phyloP scores from a whole-genome alignment of 2,329 filamentous ascomycete genomes.

The Phoma herbarum region DNA sequence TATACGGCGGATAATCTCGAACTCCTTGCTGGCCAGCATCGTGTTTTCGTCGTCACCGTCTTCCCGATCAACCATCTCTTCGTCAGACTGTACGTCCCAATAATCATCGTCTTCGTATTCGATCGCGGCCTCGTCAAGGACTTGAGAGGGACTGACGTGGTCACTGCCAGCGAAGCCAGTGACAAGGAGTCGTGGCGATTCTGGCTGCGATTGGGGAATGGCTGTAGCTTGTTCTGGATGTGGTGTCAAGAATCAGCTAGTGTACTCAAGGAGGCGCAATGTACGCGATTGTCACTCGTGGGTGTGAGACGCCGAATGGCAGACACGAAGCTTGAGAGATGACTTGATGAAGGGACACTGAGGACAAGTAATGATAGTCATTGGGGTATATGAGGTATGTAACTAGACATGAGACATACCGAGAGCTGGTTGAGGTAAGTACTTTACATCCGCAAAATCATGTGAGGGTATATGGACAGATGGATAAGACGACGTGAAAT shows the following conservation, averaged over 20 bases:
- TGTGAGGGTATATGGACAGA: constrained; percentile 48
- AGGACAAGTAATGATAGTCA: constrained; percentile 42
- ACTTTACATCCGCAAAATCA: constrained; percentile 50
- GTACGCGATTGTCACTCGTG: constrained; percentile 1
- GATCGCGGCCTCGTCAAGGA: constrained; percentile 51
- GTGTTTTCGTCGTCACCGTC: constrained; percentile 32
- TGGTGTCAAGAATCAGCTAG: constrained; percentile 34
- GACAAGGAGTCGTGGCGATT: constrained; percentile 33
- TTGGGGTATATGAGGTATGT: constrained; percentile 44
- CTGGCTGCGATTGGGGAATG: constrained; percentile 23
- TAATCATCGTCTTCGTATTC: constrained; percentile 60
- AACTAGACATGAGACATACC: constrained; percentile 54
- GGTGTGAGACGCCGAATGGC: constrained; percentile 3
- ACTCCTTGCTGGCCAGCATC: constrained; percentile 41
- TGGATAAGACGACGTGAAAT: constrained; percentile 43
- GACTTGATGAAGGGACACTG: constrained; percentile 22
- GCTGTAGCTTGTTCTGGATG: constrained; percentile 37
- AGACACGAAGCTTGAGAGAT: constrained; percentile 8
- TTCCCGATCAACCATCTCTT: constrained; percentile 51
- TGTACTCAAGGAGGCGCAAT: constrained; percentile 1
- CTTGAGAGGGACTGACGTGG: constrained; percentile 45
- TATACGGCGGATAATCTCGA: constrained; percentile 50
- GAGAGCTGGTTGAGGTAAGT: constrained; percentile 50
- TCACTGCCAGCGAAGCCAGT: constrained; percentile 53
- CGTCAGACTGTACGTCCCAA: constrained; percentile 59